A percentile compares a stretch with the other conserved stretches of the same genome.
These are phyloP conservation scores for Solanum paucissectum DNA, from an alignment of 257 asterid genomes.

Conservation along the genomic window DNA sequence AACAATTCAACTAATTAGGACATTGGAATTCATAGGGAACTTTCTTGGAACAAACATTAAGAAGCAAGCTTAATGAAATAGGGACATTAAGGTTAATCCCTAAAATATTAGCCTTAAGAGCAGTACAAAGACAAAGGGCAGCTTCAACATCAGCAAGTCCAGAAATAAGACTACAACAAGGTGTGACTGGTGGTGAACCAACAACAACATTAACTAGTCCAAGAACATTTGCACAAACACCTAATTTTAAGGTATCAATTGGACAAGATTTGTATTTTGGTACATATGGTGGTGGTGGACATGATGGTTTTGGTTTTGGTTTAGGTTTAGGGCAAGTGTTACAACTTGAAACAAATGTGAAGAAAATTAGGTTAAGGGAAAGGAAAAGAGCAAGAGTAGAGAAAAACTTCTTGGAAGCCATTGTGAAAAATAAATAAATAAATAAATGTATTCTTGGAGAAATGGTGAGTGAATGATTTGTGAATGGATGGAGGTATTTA, in stretches of 20 bases:
- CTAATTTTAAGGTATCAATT: conserved; percentile 3
- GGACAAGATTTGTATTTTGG: not conserved
- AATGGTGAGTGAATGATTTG: not conserved
- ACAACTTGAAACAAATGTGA: not conserved
- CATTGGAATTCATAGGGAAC: not conserved
- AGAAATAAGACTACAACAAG: conserved; percentile 5
- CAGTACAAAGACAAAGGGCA: conserved; percentile 12
- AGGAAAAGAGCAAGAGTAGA: not conserved
- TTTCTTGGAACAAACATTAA: conserved; percentile 3
- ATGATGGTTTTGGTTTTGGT: not conserved
- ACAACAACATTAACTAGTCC: conserved; percentile 3
- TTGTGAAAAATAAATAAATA: not conserved
- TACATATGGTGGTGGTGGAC: not conserved
- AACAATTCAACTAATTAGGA: not conserved
- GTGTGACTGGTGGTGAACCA: conserved; percentile 3
- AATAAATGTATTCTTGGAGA: not conserved
- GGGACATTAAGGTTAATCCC: conserved; percentile 8
- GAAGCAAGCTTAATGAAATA: conserved; percentile 1
- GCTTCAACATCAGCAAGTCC: conserved; percentile 6
- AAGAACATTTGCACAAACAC: conserved; percentile 3
- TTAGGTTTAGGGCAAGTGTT: conserved; percentile 1
- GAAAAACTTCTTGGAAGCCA: not conserved
- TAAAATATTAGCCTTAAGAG: conserved; percentile 10
- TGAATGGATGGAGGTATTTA: not conserved
- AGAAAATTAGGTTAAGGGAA: not conserved